Base-by-base conservation (phyloP, 1,284 basidiomycete genomes). In the Gomphus bonarii region DNA sequence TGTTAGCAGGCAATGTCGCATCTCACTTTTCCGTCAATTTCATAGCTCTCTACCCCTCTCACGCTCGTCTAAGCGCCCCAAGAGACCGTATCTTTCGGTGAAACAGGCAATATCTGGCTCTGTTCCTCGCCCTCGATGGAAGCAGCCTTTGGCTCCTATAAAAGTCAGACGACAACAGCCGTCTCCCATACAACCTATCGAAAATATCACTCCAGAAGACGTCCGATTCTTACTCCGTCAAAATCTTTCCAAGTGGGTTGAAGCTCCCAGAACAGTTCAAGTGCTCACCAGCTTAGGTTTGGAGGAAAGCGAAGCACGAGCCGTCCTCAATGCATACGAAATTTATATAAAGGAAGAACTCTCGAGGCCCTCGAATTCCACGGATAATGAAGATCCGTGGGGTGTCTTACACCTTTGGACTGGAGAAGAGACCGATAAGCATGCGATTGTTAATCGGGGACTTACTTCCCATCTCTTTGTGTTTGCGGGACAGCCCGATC, bases 11-110 rank as follows among this genome's bases (percentile, higher is more conserved):
- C 44, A 31, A 57, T 57, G 55, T 36, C 55, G 55, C 35, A 28
- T 25, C 12, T 35, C 25, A 11, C 38, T 57, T 12, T 30, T 28
- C 30, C 54, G 54, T 50, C 55, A 57, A 16, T 57, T 57, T 50
- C 55, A 57, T 25, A 42, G 35, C 55, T 40, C 46, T 8, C 25
- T 38, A 12, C 18, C 55, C 10, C 1, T 31, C 16, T 48, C 47
- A 18, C 55, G 55, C n/a, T 36, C 30, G 12, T 4, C n/a, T n/a
- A n/a, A 2, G n/a, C 25, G n/a, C 18, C 3, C 1, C 6, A 31
- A 2, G 12, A 50, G 5, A 9, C 12, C 33, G 6, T 20, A 36
- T 48, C 46, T 1, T 3, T 12, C 14, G 2, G 44, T 47, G 6
- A 48, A 30, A 48, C 3, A 43, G 7, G 42, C 25, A 48, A 30